Evolutionary conservation across 2,329 filamentous ascomycete genomes (phyloP), one percentile per base, ranked within the genome.

Genomic region (Cercospora sp.): DNA sequence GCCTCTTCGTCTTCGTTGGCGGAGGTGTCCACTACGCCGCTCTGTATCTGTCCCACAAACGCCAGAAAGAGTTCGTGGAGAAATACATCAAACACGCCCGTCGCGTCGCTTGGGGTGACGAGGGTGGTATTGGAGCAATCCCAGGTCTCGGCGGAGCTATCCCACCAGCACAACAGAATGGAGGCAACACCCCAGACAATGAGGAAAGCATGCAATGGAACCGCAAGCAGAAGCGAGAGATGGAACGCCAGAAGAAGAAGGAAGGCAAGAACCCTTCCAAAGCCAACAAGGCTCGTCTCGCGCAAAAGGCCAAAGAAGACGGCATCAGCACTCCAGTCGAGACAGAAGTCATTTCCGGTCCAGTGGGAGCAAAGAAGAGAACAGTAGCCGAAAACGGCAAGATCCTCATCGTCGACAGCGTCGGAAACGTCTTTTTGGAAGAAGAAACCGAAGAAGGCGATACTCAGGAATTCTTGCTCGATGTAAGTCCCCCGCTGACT

Each of bases 331-430:
- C 88, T 74, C 86, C 87, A 0, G 84, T 86, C 59, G 85, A 85
- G 61, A 82, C 80, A 70, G 81, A 82, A 70, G 77, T 81, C 75
- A 79, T 82, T 5, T 80, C 85, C 64, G 88, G 88, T 10, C 88
- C 92, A 1, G 87, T 89, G 43, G 93, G 94, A 21, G 85, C 90
- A 37, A 92, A 92, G 82, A 97, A 94, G 85, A 87, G 92, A 40
- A 92, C 98, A 16, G 88, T 94, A 28, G 94, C 94, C 2, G 91
- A 97, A 84, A 99, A 99, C 75, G 95, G 95, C 73, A 99, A 98
- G 84, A 86, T 97, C 0, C 84, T 99, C 43, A 90, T 99, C 66
- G 95, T 99, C 3, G 94, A 99, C 80, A 92, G 92, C 0, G 84
- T 90, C 9, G 95, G 95, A 30, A 93, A 97, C 74, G 95, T 99